Base-by-base conservation (phyloP, 345 rosid species). In the Aegle marmelos region DNA sequence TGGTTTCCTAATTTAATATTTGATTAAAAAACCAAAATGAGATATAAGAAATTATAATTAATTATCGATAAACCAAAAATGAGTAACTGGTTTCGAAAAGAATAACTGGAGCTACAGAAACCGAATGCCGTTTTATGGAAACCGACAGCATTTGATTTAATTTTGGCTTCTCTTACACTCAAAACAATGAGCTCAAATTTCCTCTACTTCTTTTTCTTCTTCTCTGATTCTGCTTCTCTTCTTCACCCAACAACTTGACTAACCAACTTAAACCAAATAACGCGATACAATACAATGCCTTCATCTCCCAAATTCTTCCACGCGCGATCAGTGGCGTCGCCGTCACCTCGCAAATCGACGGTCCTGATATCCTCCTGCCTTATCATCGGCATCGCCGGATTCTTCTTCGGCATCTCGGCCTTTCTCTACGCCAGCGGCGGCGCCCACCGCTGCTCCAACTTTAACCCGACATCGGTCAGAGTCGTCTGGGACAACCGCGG, bases 301-400 rank as follows among this genome's bases (percentile, higher is more conserved):
- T 91, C 92, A 3, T 91, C 94, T 60, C 94, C 97, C 17, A 92
- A 93, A 76, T 74, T 81, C 57, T 87, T 92, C 78, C 78, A 87
- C 74, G 83, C 88, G 70, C 92, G 90, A 27, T 76, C 83, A 67
- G 76, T 81, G 28, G 33, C 81, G 36, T 31, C 84, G 16, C 64
- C 65, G 31, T 67, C 75, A 70, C 58, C 83, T 14, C 91, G 90
- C 81, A 86, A 89, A 82, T 88, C 97, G 19, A 79, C 87, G 48
- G 33, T 85, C 78, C 30, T 93, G 34, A 66, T 89, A 72, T 76
- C 90, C 76, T 79, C 67, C 75, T 87, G 86, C 82, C 76, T 92
- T 77, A 65, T 89, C 75, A 84, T 93, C 61, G 94, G 96, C 36
- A 28, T 91, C 75, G 72, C 85, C 81, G 98, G 97, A 27, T 89